A percentile compares a stretch with the other conserved stretches of the same genome.
Evolutionary conservation across 495 filamentous ascomycete genomes (phyloP).

Genomic region (Ramalina intermedia): DNA sequence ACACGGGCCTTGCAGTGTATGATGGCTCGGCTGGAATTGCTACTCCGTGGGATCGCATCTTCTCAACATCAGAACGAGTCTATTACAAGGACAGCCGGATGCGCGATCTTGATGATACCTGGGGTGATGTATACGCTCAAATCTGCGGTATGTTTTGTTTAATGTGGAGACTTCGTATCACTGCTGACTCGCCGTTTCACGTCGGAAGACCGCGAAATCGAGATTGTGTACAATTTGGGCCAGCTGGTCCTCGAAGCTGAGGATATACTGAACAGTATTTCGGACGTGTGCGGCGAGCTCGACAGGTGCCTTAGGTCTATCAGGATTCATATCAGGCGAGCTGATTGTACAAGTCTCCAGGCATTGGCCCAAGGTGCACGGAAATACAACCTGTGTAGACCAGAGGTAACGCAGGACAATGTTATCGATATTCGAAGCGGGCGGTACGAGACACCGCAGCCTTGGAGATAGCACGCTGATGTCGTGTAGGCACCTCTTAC

Average conservation of each 20-base stretch:
- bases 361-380: conserved; percentile 69
- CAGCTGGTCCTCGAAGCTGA: conserved; percentile 59
- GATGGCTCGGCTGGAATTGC: conserved; percentile 40
- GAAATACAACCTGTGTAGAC: conserved; percentile 56
- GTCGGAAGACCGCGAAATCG: conserved; percentile 68
- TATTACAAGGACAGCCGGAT: conserved; percentile 86
- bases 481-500: conserved; percentile 54
- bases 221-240: conserved; percentile 69
- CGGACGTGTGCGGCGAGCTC: conserved; percentile 71
- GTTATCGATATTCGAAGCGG: conserved; percentile 64
- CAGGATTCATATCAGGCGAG: not conserved
- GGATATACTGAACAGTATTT: conserved; percentile 46
- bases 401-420: conserved; percentile 57
- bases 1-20: conserved; percentile 49
- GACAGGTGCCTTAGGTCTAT: conserved; percentile 38
- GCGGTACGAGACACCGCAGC: conserved; percentile 31
- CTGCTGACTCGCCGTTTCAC: not conserved
- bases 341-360: conserved; percentile 42
- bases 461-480: conserved; percentile 4
- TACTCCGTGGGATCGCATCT: conserved; percentile 63
- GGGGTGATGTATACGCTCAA: conserved; percentile 71
- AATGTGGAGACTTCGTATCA: not conserved
- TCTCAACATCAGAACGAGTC: conserved; percentile 51
- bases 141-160: conserved; percentile 53
- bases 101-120: conserved; percentile 65